Evolutionary conservation across 108 stramenopile species (phyloP), one percentile per base, ranked within the genome.

Genomic region (Nitzschia sp.): DNA sequence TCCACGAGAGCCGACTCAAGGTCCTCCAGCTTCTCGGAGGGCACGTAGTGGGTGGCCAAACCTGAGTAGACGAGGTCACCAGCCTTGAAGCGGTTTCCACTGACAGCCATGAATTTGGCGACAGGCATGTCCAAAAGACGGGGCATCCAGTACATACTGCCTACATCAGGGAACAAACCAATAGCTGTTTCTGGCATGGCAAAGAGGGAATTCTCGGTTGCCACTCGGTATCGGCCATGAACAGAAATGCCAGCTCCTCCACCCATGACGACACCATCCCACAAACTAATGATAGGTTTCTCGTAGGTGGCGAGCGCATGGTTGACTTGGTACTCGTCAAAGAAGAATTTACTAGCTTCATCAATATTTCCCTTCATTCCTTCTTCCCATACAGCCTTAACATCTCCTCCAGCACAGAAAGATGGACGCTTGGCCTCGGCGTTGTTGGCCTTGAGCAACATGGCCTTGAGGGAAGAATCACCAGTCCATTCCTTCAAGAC

Each of bases 201-300:
- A 69, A 97, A 96, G 0, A 96, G 29, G 3, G 95, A 86, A 37
- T 85, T 73, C 76, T 97, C 96, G 0, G 97, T 99, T 8, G 97
- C 94, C 0, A 99, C 80, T 19, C 98, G 80, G 69, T 96, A 91
- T 37, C 80, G 80, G 24, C 97, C 97, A 73, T 96, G 89, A 26
- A 99, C 72, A 2, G 90, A 92, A 19, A 98, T 64, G 0, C 98
- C 98, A 19, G 96, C 97, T 10, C 98, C 98, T 21, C 98, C 98
- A 42, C 98, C 98, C 97, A 99, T 97, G 58, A 96, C 95, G 29
- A 98, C 78, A 34, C 98, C 98, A 76, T 99, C 94, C 97, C 97
- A 98, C 22, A 99, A 25, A 7, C 91, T 87, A 0, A 98, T 72
- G 42, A 94, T 90, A 0, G 93, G 86, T 12, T 77, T 50, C 14